Evolutionary conservation across 768 basidiomycete genomes (phyloP).

Genomic region (Mycena capillaripes): DNA sequence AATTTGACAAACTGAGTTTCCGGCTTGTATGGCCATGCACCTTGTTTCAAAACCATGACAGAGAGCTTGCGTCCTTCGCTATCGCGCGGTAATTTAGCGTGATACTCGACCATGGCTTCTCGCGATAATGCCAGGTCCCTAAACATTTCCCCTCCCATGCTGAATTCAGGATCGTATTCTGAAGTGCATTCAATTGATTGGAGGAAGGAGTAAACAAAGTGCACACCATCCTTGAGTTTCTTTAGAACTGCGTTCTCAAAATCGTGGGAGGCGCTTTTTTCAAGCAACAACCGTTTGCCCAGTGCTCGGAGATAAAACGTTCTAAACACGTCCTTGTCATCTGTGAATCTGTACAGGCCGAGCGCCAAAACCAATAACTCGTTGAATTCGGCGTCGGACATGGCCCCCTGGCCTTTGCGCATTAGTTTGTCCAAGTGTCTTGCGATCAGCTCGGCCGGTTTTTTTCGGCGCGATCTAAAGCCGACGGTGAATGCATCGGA

Average conservation of each 20-base stretch:
- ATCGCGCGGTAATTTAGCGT: conserved; percentile 56
- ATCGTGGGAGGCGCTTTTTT: conserved; percentile 88
- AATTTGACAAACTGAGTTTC: conserved; percentile 66
- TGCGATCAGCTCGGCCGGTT: conserved; percentile 94
- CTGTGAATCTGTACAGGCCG: conserved; percentile 86
- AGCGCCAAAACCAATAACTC: conserved; percentile 75
- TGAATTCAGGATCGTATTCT: conserved; percentile 98
- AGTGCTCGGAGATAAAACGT: conserved; percentile 91
- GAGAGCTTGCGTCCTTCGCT: conserved; percentile 65
- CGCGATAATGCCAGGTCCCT: conserved; percentile 86
- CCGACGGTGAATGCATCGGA: conserved; percentile 79
- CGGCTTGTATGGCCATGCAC: conserved; percentile 87
- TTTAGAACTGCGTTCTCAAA: conserved; percentile 88
- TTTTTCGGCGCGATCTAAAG: conserved; percentile 82
- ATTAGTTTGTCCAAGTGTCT: conserved; percentile 90
- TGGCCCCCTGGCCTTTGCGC: conserved; percentile 85
- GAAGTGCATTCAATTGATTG: conserved; percentile 11
- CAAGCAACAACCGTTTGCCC: conserved; percentile 90
- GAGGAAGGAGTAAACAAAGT: conserved; percentile 2
- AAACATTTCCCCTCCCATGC: conserved; percentile 96
- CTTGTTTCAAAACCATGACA: conserved; percentile 89
- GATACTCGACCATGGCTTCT: conserved; percentile 79
- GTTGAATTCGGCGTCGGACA: conserved; percentile 75
- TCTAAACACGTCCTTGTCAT: conserved; percentile 95
- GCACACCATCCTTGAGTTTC: conserved; percentile 83